Conservation (phyloP, 768 basidiomycete genomes). For the Trametes punicea region DNA sequence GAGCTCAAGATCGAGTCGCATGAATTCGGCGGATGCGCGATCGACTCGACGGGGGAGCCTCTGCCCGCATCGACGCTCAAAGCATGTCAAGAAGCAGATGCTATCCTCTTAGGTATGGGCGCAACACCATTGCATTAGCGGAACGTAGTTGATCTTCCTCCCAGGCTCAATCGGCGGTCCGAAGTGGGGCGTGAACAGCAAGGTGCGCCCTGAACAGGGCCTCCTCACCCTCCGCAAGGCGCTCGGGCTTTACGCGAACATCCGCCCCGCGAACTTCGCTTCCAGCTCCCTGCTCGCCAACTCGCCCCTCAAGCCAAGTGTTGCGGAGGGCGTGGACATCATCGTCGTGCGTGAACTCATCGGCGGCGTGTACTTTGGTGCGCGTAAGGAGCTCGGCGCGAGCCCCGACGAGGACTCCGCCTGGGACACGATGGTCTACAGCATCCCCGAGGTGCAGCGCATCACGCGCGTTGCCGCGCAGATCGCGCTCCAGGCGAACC, state of each 20-base stretch:
- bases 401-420: constrained; percentile 65
- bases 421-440: constrained; percentile 94
- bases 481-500: constrained; percentile 78
- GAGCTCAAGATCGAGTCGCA: constrained; percentile 72
- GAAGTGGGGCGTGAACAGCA: constrained; percentile 91
- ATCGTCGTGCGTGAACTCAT: constrained; percentile 96
- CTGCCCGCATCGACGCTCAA: constrained; percentile 80
- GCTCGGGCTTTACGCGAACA: constrained; percentile 96
- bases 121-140: neutral
- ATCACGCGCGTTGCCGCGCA: constrained; percentile 95
- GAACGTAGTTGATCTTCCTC: neutral
- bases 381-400: constrained; percentile 80
- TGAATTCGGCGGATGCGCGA: constrained; percentile 89
- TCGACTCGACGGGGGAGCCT: constrained; percentile 84
- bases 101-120: constrained; percentile 84
- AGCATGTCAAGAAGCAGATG: constrained; percentile 91
- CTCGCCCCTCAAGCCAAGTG: constrained; percentile 84
- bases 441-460: constrained; percentile 84
- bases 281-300: constrained; percentile 84
- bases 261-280: constrained; percentile 93
- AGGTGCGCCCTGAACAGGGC: constrained; percentile 90
- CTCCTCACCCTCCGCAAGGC: constrained; percentile 85
- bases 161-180: constrained; percentile 97
- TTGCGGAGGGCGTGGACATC: constrained; percentile 83
- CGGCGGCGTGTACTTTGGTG: constrained; percentile 94